Evolutionary conservation across 164 flowering plant species (phyloP).

Genomic region (Stephania japonica): DNA sequence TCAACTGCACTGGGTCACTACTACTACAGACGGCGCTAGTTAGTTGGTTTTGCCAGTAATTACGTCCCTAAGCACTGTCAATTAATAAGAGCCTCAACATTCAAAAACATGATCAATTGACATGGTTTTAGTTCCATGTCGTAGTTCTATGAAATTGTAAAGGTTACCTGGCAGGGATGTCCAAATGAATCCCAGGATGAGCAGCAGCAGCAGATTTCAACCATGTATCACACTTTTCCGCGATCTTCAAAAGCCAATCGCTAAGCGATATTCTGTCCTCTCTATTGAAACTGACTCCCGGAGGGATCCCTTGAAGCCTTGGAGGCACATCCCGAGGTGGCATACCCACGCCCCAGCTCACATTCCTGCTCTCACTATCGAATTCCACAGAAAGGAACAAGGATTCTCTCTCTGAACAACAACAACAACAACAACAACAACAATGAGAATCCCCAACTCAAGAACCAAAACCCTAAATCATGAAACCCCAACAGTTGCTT

Average conservation of each 20-base stretch:
- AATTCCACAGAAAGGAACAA: slow-evolving; percentile 78
- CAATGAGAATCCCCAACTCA: not conserved
- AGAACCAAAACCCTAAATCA: not conserved
- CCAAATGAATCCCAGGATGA: slow-evolving; percentile 72
- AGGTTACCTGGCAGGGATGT: slow-evolving; percentile 69
- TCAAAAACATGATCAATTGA: not conserved
- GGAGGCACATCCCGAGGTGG: slow-evolving; percentile 94
- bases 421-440: not conserved
- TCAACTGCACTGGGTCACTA: too few species aligned
- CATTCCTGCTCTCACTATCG: too few species aligned
- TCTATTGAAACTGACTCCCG: slow-evolving; percentile 81
- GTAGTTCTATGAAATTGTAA: not conserved
- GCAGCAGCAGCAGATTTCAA: slow-evolving; percentile 79
- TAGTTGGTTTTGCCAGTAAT: not conserved
- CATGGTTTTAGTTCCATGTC: not conserved
- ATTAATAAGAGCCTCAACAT: too few species aligned
- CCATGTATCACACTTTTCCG: slow-evolving; percentile 90
- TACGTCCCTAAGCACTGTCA: not conserved
- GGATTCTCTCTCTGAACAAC: slow-evolving; percentile 63
- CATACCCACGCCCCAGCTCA: slow-evolving; percentile 68
- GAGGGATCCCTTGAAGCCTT: slow-evolving; percentile 87
- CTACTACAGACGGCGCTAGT: not conserved
- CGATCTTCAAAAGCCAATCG: slow-evolving; percentile 81
- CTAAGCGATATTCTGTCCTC: slow-evolving; percentile 81
- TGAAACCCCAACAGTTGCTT: not conserved